Evolutionary conservation across 2,329 filamentous ascomycete genomes (phyloP).

Genomic region (Claviceps capensis): DNA sequence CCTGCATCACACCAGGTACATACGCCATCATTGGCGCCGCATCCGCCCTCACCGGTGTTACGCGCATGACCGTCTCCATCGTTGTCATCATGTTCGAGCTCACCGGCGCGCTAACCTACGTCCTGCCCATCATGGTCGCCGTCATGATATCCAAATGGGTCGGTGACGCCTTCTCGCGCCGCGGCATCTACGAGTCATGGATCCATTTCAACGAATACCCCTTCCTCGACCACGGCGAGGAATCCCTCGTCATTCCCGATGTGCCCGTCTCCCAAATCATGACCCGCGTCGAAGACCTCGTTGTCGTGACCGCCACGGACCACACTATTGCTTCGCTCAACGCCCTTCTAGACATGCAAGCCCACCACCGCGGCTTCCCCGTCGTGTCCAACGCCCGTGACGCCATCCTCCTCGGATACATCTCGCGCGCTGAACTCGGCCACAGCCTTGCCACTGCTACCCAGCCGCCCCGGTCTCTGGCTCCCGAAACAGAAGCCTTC

Average conservation of each 20-base stretch:
- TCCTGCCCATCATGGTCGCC: constrained; percentile 96
- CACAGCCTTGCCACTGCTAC: constrained; percentile 54
- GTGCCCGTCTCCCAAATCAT: constrained; percentile 79
- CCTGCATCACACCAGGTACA: constrained; percentile 84
- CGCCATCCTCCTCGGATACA: constrained; percentile 78
- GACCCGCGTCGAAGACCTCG: constrained; percentile 82
- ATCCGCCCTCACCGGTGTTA: constrained; percentile 85
- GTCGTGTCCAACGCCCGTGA: constrained; percentile 68
- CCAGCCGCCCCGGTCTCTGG: constrained; percentile 44
- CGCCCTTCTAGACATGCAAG: constrained; percentile 56
- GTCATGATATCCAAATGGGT: constrained; percentile 99
- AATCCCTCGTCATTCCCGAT: constrained; percentile 62
- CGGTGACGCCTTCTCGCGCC: constrained; percentile 82
- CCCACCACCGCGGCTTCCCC: constrained; percentile 83
- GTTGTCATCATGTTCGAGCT: constrained; percentile 99
- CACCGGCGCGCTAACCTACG: constrained; percentile 88
- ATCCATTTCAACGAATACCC: constrained; percentile 94
- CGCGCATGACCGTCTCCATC: constrained; percentile 93
- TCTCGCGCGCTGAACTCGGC: constrained; percentile 76
- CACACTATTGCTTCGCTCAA: constrained; percentile 72
- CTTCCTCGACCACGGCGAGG: constrained; percentile 80
- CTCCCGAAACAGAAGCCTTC: constrained; percentile 62
- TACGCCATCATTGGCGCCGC: constrained; percentile 95
- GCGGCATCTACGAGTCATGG: constrained; percentile 96
- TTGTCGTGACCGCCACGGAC: constrained; percentile 73